phyloP scores from a whole-genome alignment of 768 basidiomycete genomes.

The Ramaria sp. region DNA sequence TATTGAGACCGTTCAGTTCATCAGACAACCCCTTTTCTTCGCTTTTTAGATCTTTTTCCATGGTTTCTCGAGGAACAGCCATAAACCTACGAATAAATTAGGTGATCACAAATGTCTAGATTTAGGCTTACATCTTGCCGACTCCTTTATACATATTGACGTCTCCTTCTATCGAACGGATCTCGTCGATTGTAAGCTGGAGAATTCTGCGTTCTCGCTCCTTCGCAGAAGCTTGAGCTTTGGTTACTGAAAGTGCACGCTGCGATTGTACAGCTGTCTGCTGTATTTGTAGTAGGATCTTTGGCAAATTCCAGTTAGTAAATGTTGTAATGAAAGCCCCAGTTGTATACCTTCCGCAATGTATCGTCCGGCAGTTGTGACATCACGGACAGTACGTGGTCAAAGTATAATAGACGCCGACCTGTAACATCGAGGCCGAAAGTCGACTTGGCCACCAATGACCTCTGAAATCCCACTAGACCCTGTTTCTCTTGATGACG shows the following conservation, averaged over 20 bases:
- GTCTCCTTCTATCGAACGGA: conserved; percentile 54
- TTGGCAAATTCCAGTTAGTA: conserved; percentile 10
- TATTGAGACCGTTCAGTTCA: conserved; percentile 69
- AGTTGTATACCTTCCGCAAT: conserved; percentile 55
- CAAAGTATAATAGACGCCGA: not conserved
- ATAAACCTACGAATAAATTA: conserved; percentile 60
- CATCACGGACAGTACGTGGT: conserved; percentile 27
- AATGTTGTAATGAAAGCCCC: not conserved
- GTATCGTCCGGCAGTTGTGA: conserved; percentile 69
- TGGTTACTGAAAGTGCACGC: conserved; percentile 57
- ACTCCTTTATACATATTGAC: conserved; percentile 89
- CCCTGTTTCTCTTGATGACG: not conserved
- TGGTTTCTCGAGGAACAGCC: conserved; percentile 66
- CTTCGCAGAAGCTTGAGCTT: conserved; percentile 68
- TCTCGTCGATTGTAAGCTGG: conserved; percentile 81
- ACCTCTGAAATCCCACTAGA: not conserved
- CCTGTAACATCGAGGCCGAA: not conserved
- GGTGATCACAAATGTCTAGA: not conserved
- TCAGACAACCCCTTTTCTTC: conserved; percentile 81
- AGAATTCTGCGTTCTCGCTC: conserved; percentile 85
- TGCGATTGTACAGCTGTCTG: conserved; percentile 83
- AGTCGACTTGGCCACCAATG: not conserved
- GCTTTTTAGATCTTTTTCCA: conserved; percentile 63
- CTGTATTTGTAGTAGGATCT: conserved; percentile 93
- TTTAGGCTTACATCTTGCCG: conserved; percentile 72